Base-by-base conservation (phyloP, 116 monocot genomes). In the Papilionanthe hybrid region DNA sequence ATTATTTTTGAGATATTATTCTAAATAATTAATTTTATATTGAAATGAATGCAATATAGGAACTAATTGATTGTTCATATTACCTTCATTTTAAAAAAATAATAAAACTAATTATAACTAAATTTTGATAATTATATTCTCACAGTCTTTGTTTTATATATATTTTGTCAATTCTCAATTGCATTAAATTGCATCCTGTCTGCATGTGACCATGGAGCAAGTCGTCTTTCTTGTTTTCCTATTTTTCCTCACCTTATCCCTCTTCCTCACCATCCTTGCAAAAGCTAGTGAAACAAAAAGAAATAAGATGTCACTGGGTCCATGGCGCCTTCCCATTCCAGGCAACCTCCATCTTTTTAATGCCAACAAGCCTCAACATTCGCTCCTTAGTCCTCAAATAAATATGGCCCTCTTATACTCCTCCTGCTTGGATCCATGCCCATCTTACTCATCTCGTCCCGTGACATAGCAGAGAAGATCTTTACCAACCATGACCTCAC, bases 301-400 rank as follows among this genome's bases (percentile, higher is more conserved):
- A 1, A 45, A 10, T n/a, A 45, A 44, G 10, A 18, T 44, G 9
- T 43, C 73, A 28, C 79, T 48, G 15, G 15, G 47, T 5, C 79
- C 68, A 68, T 25, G 49, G 44, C 45, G 49, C 2, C 79, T 79
- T 13, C 79, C 79, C 23, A 79, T 79, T 45, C n/a, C 49, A 22
- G 79, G 79, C n/a, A 79, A 79, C 79, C 79, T 79, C 32, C 79
- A 79, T 50, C 81, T 57, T 41, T 9, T 75, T 12, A 9, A 47
- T 47, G 4, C 27, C 49, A 75, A 27, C 12, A 73, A 37, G 73
- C 81, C 58, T 25, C 81, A 81, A 10, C 75, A 29, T 45, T 81
- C 81, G 7, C 58, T 81, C 19, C 25, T 23, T 23, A 17, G 4
- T 17, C 18, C 53, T 53, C 53, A 53, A 53, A 53, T 53, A 53